A percentile compares a stretch with the other conserved stretches of the same genome.
These are phyloP conservation scores for Trichoderma virens DNA, from an alignment of 495 filamentous ascomycete species.

Conservation along the genomic window DNA sequence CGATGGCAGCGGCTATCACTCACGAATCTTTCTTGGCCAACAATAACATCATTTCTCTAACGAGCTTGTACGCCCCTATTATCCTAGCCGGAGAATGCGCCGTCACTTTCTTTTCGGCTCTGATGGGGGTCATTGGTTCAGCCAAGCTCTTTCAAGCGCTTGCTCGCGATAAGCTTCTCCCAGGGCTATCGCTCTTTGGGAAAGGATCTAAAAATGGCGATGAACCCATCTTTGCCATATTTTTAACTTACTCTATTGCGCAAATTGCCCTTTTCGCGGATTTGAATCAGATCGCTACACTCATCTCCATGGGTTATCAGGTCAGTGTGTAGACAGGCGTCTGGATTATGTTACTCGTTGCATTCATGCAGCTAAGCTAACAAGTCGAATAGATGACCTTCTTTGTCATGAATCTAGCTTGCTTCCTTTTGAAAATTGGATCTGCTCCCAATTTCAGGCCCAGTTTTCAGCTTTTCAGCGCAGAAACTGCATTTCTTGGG, in stretches of 20 bases:
- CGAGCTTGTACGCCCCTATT: conserved; percentile 61
- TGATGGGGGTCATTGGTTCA: conserved; percentile 83
- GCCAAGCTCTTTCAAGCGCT: conserved; percentile 85
- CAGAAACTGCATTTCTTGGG: conserved; percentile 70
- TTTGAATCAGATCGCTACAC: conserved; percentile 81
- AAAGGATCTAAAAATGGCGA: conserved; percentile 68
- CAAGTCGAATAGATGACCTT: conserved; percentile 49
- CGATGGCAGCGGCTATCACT: conserved; percentile 72
- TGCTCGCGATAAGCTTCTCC: conserved; percentile 70
- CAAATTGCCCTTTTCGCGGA: conserved; percentile 78
- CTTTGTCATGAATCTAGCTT: conserved; percentile 74
- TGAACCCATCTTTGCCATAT: conserved; percentile 69
- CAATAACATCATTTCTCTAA: conserved; percentile 71
- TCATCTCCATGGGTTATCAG: conserved; percentile 83
- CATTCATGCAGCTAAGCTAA: too few relatives aligned
- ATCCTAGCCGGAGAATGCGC: conserved; percentile 79
- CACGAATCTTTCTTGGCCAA: conserved; percentile 67
- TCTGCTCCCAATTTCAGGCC: conserved; percentile 89
- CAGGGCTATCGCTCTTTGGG: conserved; percentile 65
- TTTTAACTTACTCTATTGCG: conserved; percentile 66
- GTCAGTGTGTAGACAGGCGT: conserved; percentile 41
- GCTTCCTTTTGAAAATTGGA: conserved; percentile 82
- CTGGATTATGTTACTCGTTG: too few relatives aligned
- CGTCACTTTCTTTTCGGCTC: conserved; percentile 70
- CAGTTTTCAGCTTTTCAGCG: conserved; percentile 82